phyloP scores from a whole-genome alignment of 2,329 filamentous ascomycete genomes.

The Diaporthe batatas region DNA sequence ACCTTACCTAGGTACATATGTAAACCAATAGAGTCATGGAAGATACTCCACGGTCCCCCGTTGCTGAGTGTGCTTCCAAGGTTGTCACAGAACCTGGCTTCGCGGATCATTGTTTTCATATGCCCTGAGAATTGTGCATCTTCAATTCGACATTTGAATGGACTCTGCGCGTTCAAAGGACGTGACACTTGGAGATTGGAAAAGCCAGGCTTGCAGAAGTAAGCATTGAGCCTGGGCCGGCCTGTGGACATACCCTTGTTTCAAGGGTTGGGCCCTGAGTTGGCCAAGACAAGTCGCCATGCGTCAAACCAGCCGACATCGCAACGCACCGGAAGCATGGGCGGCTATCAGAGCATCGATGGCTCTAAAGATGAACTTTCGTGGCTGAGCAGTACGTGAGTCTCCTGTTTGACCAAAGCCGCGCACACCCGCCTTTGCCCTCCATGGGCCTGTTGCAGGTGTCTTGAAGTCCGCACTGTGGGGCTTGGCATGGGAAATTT shows the following conservation, averaged over 20 bases:
- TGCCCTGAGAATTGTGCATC: neutral
- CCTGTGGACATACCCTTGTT: no score
- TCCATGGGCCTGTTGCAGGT: neutral
- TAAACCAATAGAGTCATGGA: neutral
- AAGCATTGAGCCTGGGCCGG: no score
- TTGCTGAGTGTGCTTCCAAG: neutral
- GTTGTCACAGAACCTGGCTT: neutral
- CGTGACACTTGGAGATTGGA: no score
- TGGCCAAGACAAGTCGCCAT: neutral
- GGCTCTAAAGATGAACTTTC: neutral
- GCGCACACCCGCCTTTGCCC: neutral
- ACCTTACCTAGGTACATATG: no score
- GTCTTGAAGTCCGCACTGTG: neutral
- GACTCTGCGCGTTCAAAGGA: neutral
- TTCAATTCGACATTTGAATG: neutral
- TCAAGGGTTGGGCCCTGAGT: constrained; percentile 8
- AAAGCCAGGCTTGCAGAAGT: no score
- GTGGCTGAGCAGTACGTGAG: neutral
- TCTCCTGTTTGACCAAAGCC: neutral
- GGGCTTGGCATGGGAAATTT: constrained; percentile 23
- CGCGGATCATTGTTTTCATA: neutral
- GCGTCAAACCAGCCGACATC: neutral
- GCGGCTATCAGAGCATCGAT: neutral
- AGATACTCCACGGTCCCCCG: neutral
- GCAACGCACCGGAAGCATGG: neutral